Base-by-base conservation (phyloP, 106 monocot species). In the Platanthera zijinensis region DNA sequence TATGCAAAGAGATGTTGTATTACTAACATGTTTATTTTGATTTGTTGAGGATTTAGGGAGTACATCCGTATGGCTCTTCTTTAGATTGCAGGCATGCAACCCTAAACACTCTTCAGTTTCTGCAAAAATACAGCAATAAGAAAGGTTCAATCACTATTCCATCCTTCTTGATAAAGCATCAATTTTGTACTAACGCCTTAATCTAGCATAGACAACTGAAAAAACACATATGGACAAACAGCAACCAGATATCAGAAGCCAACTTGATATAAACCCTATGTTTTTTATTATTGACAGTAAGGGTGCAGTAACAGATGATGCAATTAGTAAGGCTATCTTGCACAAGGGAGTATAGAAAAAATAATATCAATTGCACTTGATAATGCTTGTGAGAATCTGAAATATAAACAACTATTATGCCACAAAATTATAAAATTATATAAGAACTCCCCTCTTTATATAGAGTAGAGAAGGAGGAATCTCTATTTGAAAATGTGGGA, bases 11-110 rank as follows among this genome's bases (percentile, higher is more conserved):
- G n/a, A 72, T 50, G 13, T 1, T 66, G 66, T 22, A 18, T 25
- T 7, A 72, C 72, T 72, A 72, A 72, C 72, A 5, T 72, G 51
- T 51, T 72, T 72, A 45, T 70, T 70, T 51, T 72, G 49, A 46
- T 22, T 48, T 72, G 51, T 50, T 46, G 48, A 70, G 70, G 72
- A 51, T 46, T 51, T n/a, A 3, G 51, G 4, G 45, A 18, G 10
- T 49, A 21, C 51, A 15, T 72, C 72, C 11, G 51, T 15, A 72
- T 51, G 51, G 18, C 51, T 72, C 22, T 72, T 51, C 72, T 50
- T 72, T 5, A 50, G 51, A 50, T 8, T 72, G 17, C 19, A n/a
- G 10, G 72, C n/a, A 72, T 72, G 72, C 72, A 49, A 50, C 72
- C 51, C 51, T 72, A 72, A 72, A 51, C 46, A 72, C 14, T n/a